Percentiles rank a stretch among this genome's conserved stretches.
Conservation (phyloP, 2,329 filamentous ascomycete species). For the Aciculosporium take region DNA sequence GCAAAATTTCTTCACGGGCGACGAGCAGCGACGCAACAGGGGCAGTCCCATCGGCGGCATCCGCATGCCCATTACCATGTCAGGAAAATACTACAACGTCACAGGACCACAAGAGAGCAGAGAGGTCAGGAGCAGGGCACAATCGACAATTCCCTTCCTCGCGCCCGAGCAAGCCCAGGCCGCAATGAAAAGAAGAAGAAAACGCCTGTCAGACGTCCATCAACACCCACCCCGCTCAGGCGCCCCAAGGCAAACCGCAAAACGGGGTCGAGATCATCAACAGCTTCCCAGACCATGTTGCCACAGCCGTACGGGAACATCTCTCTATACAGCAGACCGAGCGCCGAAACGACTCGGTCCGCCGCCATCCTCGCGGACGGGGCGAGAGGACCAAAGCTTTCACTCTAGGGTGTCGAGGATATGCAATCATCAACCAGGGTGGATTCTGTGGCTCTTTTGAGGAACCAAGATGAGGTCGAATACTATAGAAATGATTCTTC, state of each 20-base stretch:
- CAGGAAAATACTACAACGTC: background rate
- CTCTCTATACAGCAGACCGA: slow-evolving; percentile 58
- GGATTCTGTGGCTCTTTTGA: slow-evolving; percentile 84
- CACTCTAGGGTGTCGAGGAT: slow-evolving; percentile 85
- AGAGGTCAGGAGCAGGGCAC: too few species aligned
- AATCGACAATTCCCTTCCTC: slow-evolving; percentile 31
- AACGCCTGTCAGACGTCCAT: slow-evolving; percentile 79
- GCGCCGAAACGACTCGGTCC: slow-evolving; percentile 7
- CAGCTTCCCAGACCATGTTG: slow-evolving; percentile 7
- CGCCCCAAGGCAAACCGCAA: slow-evolving; percentile 63
- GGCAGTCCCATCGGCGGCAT: too few species aligned
- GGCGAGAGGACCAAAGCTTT: slow-evolving; percentile 48
- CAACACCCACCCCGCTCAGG: slow-evolving; percentile 64
- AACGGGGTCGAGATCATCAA: slow-evolving; percentile 84
- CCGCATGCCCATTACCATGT: too few species aligned
- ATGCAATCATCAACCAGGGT: slow-evolving; percentile 87
- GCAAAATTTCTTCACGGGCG: too few species aligned
- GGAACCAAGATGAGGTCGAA: slow-evolving; percentile 83
- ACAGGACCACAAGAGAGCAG: background rate
- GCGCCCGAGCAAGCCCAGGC: slow-evolving; percentile 29
- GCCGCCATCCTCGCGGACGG: slow-evolving; percentile 50
- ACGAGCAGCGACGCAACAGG: too few species aligned
- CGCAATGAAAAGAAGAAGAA: slow-evolving; percentile 41
- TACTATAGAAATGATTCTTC: slow-evolving; percentile 98
- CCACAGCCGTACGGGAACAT: slow-evolving; percentile 23